Evolutionary conservation across 108 stramenopile genomes (phyloP), one percentile per base, ranked within the genome.

Genomic region (Skeletonema menzelii): DNA sequence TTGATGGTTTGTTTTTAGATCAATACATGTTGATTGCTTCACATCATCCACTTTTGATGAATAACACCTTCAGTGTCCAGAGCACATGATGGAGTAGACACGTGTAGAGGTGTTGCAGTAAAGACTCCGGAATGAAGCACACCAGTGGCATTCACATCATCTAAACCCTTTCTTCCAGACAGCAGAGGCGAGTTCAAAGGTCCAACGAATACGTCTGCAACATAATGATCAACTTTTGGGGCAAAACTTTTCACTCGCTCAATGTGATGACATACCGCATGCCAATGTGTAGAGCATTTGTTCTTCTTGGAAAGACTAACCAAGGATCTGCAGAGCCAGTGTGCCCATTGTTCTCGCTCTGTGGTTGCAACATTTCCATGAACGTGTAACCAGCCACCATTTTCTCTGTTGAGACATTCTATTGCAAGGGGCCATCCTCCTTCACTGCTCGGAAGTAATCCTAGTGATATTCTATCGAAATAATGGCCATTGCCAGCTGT

Each of bases 171-270:
- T 19, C 17, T 47, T 19, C 17, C 8, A 28, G 20, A 46, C 37
- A 68, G 4, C 55, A 59, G 63, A 14, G 67, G 53, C 24, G 79
- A 75, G 57, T 61, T 32, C 10, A 13, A 20, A 55, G 79, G 83
- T 2, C 92, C 95, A 49, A 93, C 77, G 67, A 82, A 95, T 34
- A 95, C 85, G 85, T 95, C 95, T 13, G 91, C 95, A 11, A 95
- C 95, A 27, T 84, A 79, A 74, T 95, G 95, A 74, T 89, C 86
- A 17, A 95, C 84, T 31, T 79, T 89, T 13, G 95, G 95, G 8
- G 95, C 95, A 83, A 96, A 98, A 11, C 89, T 88, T 67, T 98
- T 98, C 64, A 98, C 98, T 61, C 80, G 75, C 80, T 95, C 93
- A 15, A 96, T 72, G 63, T 95, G 86, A 42, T 44, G 53, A 65